phyloP scores from a whole-genome alignment of 176 grass and related monocot genomes.

The Chrysopogon serrulatus region DNA sequence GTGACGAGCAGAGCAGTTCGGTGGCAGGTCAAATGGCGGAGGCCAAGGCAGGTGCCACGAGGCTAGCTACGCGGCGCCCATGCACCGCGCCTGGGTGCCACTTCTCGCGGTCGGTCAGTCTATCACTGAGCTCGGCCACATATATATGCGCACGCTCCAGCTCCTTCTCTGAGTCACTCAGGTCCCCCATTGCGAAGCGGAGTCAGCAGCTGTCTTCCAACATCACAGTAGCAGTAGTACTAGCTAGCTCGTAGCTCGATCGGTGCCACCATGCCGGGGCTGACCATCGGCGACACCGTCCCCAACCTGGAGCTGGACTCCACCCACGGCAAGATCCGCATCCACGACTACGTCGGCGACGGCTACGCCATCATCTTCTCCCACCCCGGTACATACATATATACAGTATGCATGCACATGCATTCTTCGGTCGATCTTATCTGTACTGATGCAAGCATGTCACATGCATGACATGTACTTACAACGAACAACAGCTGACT shows the following conservation, averaged over 20 bases:
- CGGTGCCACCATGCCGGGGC: constrained; percentile 49
- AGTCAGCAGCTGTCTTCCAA: background rate
- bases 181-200: background rate
- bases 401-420: too few relatives aligned
- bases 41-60: constrained; percentile 9
- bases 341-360: constrained; percentile 64
- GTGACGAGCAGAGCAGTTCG: background rate
- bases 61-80: constrained; percentile 20
- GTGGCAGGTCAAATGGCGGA: background rate
- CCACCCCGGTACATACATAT: constrained; percentile 42
- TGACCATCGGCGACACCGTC: constrained; percentile 82
- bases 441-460: too few relatives aligned
- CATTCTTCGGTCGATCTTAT: too few relatives aligned
- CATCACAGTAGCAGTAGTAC: background rate
- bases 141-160: background rate
- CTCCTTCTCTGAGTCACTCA: too few relatives aligned
- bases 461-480: too few relatives aligned
- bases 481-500: constrained; percentile 42
- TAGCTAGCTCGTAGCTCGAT: background rate
- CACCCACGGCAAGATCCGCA: constrained; percentile 66
- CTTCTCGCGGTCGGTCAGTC: background rate
- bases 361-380: constrained; percentile 82
- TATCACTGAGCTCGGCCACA: background rate
- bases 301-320: constrained; percentile 80
- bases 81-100: constrained; percentile 2